These are phyloP conservation scores for Aureoboletus auriporus DNA, from an alignment of 768 basidiomycete genomes.

Conservation along the genomic window DNA sequence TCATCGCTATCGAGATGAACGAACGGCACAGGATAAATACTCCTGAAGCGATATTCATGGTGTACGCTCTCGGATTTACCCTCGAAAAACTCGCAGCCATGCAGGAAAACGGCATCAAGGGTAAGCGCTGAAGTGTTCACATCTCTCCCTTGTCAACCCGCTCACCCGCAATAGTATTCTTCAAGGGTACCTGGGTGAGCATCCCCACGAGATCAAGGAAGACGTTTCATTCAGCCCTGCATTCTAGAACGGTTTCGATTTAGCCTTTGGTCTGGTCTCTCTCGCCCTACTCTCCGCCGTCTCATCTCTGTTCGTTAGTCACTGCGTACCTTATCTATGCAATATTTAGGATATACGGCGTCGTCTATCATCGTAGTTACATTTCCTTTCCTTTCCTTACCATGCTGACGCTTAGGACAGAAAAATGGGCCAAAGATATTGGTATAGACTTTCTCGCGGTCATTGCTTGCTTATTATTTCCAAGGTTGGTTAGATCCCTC, in stretches of 20 bases:
- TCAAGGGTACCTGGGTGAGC: constrained; percentile 78
- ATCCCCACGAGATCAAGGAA: constrained; percentile 2
- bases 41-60: constrained; percentile 73
- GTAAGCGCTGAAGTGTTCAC: constrained; percentile 32
- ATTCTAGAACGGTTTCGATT: constrained; percentile 82
- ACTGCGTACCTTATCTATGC: constrained; percentile 77
- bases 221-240: constrained; percentile 12
- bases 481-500: constrained; percentile 61
- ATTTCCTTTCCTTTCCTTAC: not conserved
- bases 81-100: constrained; percentile 92
- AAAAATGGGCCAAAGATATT: constrained; percentile 58
- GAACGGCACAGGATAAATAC: constrained; percentile 57
- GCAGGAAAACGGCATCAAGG: constrained; percentile 92
- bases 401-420: constrained; percentile 32
- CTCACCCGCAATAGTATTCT: constrained; percentile 53
- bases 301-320: constrained; percentile 40
- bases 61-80: constrained; percentile 76
- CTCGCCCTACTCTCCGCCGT: not conserved
- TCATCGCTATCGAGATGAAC: constrained; percentile 75
- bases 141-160: not conserved
- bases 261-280: constrained; percentile 68
- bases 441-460: constrained; percentile 85
- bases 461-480: constrained; percentile 89
- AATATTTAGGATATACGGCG: constrained; percentile 71
- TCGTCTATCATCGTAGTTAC: constrained; percentile 52